Evolutionary conservation across 176 grass and related monocot genomes (phyloP).

Genomic region (Tillandsia fasciculata): DNA sequence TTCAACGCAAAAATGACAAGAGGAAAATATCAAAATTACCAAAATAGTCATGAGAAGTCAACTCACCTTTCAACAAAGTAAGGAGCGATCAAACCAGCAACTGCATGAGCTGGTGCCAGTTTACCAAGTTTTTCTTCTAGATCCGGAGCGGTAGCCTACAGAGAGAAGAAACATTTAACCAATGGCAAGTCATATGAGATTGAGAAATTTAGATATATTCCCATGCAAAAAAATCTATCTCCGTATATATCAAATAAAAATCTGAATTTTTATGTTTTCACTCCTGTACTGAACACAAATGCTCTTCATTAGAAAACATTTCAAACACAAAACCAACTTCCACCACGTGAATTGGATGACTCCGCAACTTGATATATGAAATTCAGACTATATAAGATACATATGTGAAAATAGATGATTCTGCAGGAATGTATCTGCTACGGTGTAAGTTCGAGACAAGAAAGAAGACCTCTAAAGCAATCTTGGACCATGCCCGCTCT

Average conservation of each 20-base stretch:
- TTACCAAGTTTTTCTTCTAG: slow-evolving; percentile 79
- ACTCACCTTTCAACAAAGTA: slow-evolving; percentile 87
- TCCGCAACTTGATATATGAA: too few species aligned
- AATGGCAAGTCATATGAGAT: not conserved
- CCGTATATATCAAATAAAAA: too few species aligned
- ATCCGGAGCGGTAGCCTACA: slow-evolving; percentile 67
- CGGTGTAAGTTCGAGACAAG: not conserved
- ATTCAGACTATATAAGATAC: too few species aligned
- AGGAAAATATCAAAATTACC: not conserved
- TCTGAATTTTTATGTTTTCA: too few species aligned
- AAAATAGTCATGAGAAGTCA: not conserved
- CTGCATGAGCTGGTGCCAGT: slow-evolving; percentile 62
- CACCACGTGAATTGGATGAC: too few species aligned
- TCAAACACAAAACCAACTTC: too few species aligned
- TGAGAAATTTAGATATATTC: too few species aligned
- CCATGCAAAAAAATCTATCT: too few species aligned
- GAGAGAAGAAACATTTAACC: slow-evolving; percentile 16
- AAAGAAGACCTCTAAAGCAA: slow-evolving; percentile 58
- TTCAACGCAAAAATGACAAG: not conserved
- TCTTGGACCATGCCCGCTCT: slow-evolving; percentile 56
- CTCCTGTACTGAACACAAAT: too few species aligned
- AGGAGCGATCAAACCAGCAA: slow-evolving; percentile 55
- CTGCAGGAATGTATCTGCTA: not conserved
- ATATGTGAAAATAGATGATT: too few species aligned
- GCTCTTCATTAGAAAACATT: too few species aligned